Conservation (phyloP, 1,139 yeast genomes). For the Kodamaea fungicola region DNA sequence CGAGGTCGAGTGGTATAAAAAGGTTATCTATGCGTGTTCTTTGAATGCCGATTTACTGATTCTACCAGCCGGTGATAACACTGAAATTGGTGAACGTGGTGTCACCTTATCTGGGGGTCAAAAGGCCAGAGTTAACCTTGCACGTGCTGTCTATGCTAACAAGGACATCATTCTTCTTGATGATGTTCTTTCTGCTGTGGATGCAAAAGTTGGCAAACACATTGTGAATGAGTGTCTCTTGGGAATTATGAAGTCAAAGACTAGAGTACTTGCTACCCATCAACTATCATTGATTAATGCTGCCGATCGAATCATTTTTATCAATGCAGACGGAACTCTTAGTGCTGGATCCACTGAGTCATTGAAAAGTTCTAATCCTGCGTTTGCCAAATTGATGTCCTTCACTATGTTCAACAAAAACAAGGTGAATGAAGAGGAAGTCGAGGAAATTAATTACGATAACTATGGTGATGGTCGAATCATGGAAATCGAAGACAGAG, state of each 20-base stretch:
- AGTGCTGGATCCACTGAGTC: conserved; percentile 12
- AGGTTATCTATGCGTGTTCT: conserved; percentile 62
- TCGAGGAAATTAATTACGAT: conserved; percentile 5
- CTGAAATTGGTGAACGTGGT: conserved; percentile 19
- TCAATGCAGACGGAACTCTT: conserved; percentile 15
- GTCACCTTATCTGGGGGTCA: conserved; percentile 19
- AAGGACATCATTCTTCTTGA: conserved; percentile 14
- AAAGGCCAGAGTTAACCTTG: conserved; percentile 18
- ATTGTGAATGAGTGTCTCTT: conserved; percentile 13
- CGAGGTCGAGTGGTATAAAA: conserved; percentile 50
- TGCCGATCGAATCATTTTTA: conserved; percentile 15
- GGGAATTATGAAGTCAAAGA: conserved; percentile 13
- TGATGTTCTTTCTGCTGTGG: conserved; percentile 18
- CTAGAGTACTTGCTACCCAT: conserved; percentile 18
- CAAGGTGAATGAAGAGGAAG: conserved; percentile 16
- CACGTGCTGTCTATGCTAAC: conserved; percentile 16
- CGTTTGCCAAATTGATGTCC: conserved; percentile 12
- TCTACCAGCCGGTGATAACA: conserved; percentile 15
- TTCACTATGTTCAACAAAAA: conserved; percentile 40
- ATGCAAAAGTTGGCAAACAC: conserved; percentile 18
- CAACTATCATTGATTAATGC: conserved; percentile 15
- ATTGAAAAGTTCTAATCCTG: conserved; percentile 13
- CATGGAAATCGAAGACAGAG: conserved; percentile 21
- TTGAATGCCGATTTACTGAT: conserved; percentile 36
- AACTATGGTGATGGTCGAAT: conserved; percentile 29